These are phyloP conservation scores for Sonneratia caseolaris DNA, from an alignment of 345 rosid species.

Conservation along the genomic window DNA sequence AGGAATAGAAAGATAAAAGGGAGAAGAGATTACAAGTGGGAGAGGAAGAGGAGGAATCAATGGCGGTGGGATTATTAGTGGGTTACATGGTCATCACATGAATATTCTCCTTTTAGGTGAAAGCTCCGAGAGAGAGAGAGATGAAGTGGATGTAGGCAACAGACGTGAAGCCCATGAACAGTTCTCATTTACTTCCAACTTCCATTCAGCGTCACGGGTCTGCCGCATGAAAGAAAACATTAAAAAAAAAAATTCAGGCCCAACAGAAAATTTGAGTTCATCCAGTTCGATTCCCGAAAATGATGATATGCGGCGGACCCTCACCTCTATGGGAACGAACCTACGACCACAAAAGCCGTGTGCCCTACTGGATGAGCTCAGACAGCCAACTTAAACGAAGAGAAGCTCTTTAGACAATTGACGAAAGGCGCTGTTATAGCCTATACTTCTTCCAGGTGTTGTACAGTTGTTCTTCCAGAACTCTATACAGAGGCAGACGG, in stretches of 20 bases:
- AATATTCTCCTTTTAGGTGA: constrained; percentile 7
- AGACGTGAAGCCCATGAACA: constrained; percentile 64
- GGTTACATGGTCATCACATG: constrained; percentile 36
- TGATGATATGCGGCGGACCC: too few species aligned
- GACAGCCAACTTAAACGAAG: too few species aligned
- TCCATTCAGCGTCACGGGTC: neutral
- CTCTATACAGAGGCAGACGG: too few species aligned
- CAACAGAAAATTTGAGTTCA: too few species aligned
- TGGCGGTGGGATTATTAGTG: constrained; percentile 17
- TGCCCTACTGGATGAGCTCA: too few species aligned
- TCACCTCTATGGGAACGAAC: too few species aligned
- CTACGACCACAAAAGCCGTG: too few species aligned
- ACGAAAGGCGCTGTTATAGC: too few species aligned
- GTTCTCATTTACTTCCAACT: constrained; percentile 4
- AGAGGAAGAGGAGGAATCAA: constrained; percentile 19
- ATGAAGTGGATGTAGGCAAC: constrained; percentile 5
- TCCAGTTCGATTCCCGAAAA: too few species aligned
- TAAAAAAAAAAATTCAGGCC: neutral
- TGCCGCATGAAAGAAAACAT: neutral
- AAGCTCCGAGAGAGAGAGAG: neutral
- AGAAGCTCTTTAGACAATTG: too few species aligned
- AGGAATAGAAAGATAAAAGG: constrained; percentile 7
- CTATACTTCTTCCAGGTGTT: too few species aligned
- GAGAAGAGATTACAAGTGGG: constrained; percentile 6
- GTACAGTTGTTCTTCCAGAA: too few species aligned